Percentiles rank a stretch among this genome's conserved stretches.
Conservation (phyloP, 495 filamentous ascomycete species). For the Apiosordaria backusii region DNA sequence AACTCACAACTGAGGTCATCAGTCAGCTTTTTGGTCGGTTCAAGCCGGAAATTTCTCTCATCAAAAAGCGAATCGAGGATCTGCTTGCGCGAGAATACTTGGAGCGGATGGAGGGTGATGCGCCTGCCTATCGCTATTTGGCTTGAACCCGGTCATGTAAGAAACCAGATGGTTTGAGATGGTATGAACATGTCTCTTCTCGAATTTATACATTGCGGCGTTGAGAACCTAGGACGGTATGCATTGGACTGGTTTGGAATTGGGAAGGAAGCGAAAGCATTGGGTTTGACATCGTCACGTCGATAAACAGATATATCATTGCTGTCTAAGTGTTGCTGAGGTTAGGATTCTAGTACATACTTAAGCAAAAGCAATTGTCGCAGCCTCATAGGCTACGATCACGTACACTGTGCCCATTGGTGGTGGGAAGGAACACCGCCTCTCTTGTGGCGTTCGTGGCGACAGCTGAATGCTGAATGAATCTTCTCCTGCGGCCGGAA, state of each 20-base stretch:
- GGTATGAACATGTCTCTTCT: not conserved
- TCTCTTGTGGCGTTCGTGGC: too few species aligned
- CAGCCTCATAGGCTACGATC: too few species aligned
- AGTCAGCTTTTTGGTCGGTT: slow-evolving; percentile 74
- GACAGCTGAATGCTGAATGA: too few species aligned
- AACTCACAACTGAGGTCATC: slow-evolving; percentile 82
- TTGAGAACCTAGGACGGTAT: not conserved
- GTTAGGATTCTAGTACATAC: not conserved
- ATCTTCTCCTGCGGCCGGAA: too few species aligned
- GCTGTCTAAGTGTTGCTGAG: not conserved
- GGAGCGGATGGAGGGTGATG: slow-evolving; percentile 73
- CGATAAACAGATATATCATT: not conserved
- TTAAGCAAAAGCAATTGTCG: not conserved
- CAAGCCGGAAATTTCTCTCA: slow-evolving; percentile 81
- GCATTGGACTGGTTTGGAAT: not conserved
- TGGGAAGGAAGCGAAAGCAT: not conserved
- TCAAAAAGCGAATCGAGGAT: slow-evolving; percentile 92
- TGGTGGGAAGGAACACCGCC: too few species aligned
- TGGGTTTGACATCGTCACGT: not conserved
- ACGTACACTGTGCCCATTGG: too few species aligned
- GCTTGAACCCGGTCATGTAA: slow-evolving; percentile 36
- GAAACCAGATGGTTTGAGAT: not conserved
- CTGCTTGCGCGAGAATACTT: slow-evolving; percentile 91
- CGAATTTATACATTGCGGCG: not conserved
- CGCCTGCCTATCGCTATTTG: slow-evolving; percentile 73